Base-by-base conservation (phyloP, 108 stramenopile species). In the Discostella pseudostelligera region DNA sequence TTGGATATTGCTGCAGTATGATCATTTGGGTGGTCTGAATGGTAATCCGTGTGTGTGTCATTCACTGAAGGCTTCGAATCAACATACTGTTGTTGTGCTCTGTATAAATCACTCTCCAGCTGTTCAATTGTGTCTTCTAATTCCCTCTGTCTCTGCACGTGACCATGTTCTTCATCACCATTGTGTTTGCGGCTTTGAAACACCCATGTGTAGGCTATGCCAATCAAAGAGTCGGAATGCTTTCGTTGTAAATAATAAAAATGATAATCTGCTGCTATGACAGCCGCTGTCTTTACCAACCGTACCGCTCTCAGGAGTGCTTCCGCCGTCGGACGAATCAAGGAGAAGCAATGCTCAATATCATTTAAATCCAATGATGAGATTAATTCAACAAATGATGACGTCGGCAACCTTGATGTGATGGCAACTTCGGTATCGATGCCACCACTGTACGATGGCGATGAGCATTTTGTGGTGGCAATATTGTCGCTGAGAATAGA, bases 221-320 rank as follows among this genome's bases (percentile, higher is more conserved):
- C 29, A n/a, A 70, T 10, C 12, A 49, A 2, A 39, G 39, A 70
- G 21, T 64, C 70, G 45, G 61, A 37, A 70, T 44, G 32, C 49
- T 61, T 60, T 44, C 44, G 46, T 8, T 44, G 48, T 39, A 66
- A 24, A 29, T 32, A 60, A 49, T 58, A 69, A 12, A 80, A 22
- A 49, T 87, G 78, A 65, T 92, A 92, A 61, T 92, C 91, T 5
- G 62, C 22, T 1, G 85, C 80, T 43, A 92, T 87, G 9, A 60
- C 20, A 4, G 67, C 47, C 16, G 81, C 85, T 5, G 91, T 89
- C 12, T 26, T 24, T 4, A 83, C 44, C 29, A 92, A 67, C 21
- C 91, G 69, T 3, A 62, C 25, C 17, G 80, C 91, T 46, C 91
- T 68, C 9, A 79, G 50, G 0, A 74, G 39, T 12, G 91, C 91